Percentiles rank a stretch among this genome's conserved stretches.
Conservation (phyloP, 257 asterid species). For the Solanum commersonii region DNA sequence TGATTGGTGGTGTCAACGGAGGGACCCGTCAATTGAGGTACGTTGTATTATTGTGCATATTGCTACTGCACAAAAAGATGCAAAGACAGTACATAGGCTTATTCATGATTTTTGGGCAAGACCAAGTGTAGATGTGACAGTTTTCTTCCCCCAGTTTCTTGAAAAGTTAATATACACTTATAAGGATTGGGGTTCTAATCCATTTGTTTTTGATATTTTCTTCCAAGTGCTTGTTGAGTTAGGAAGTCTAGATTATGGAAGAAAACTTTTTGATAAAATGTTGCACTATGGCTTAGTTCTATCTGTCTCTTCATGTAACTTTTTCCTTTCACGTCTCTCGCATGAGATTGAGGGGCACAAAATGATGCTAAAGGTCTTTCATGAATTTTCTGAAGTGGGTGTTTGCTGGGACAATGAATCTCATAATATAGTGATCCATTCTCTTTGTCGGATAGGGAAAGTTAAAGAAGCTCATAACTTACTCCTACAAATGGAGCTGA, state of each 20-base stretch:
- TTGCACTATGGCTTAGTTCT: constrained; percentile 61
- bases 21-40: constrained; percentile 76
- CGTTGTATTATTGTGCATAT: constrained; percentile 72
- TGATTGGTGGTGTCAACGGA: constrained; percentile 68
- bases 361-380: constrained; percentile 40
- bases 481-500: constrained; percentile 56
- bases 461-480: constrained; percentile 69
- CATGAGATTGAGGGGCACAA: constrained; percentile 32
- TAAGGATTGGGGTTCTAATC: constrained; percentile 85
- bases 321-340: constrained; percentile 54
- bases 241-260: constrained; percentile 52
- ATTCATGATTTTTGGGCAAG: constrained; percentile 45
- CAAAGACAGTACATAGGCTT: constrained; percentile 29
- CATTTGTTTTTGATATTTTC: constrained; percentile 66
- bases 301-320: constrained; percentile 68
- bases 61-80: constrained; percentile 53
- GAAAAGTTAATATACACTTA: constrained; percentile 75
- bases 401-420: constrained; percentile 67
- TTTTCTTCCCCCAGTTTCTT: constrained; percentile 37
- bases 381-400: constrained; percentile 62
- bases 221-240: constrained; percentile 61
- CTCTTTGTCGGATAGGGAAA: constrained; percentile 55
- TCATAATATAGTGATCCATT: constrained; percentile 59
- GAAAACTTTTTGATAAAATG: constrained; percentile 59
- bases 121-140: constrained; percentile 23